These are phyloP conservation scores for Sambucus nigra DNA, from an alignment of 129 eudicot genomes.

Conservation along the genomic window DNA sequence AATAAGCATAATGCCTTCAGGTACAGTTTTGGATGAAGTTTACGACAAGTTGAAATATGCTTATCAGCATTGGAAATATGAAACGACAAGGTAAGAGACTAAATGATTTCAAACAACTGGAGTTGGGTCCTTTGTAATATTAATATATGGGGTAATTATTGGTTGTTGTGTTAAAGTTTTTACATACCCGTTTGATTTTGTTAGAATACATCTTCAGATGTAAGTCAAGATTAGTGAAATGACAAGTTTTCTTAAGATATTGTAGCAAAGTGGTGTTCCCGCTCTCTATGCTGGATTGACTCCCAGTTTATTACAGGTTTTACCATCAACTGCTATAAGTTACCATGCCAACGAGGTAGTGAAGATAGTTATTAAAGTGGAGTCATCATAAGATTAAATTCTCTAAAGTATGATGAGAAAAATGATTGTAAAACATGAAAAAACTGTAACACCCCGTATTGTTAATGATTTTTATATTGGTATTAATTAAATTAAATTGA, in stretches of 20 bases:
- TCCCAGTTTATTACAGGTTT: slow-evolving; percentile 97
- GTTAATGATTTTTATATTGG: too few species aligned
- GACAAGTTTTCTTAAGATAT: slow-evolving; percentile 61
- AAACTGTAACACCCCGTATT: too few species aligned
- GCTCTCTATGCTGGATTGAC: slow-evolving; percentile 88
- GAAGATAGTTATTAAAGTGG: too few species aligned
- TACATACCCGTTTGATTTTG: slow-evolving; percentile 96
- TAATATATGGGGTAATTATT: slow-evolving; percentile 86
- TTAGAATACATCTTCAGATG: slow-evolving; percentile 96
- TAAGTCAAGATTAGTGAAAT: slow-evolving; percentile 79
- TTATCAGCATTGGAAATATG: slow-evolving; percentile 64
- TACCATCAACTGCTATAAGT: too few species aligned
- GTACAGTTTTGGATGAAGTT: slow-evolving; percentile 89
- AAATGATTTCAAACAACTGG: slow-evolving; percentile 85
- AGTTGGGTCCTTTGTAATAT: slow-evolving; percentile 78
- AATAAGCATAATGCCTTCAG: slow-evolving; percentile 97
- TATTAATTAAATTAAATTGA: too few species aligned
- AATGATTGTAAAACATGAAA: too few species aligned
- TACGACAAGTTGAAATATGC: slow-evolving; percentile 79
- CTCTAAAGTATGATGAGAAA: too few species aligned
- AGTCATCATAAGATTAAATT: too few species aligned
- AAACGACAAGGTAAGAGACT: slow-evolving; percentile 51
- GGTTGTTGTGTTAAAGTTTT: slow-evolving; percentile 97
- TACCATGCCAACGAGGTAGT: too few species aligned
- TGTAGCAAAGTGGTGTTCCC: slow-evolving; percentile 83